A percentile compares a stretch with the other conserved stretches of the same genome.
Conservation (phyloP, 176 grass and related monocot species). For the Miscanthus lutarioriparius region DNA sequence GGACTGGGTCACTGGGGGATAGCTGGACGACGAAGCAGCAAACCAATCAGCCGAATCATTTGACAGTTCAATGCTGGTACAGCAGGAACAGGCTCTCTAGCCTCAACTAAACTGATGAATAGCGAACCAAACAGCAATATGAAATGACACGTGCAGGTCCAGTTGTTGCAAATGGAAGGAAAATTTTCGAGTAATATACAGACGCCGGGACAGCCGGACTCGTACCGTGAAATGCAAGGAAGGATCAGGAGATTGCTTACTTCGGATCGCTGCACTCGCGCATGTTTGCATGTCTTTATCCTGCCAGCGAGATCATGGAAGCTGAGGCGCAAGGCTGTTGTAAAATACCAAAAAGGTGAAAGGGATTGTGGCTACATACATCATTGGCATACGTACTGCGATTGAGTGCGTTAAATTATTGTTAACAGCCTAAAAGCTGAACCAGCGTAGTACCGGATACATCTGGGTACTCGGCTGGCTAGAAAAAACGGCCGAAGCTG, state of each 20-base stretch:
- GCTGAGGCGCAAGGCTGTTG: slow-evolving; percentile 8
- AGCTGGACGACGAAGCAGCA: neutral
- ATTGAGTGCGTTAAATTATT: neutral
- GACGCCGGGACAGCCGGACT: neutral
- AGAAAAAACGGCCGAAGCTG: too few species aligned
- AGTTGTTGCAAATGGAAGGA: neutral
- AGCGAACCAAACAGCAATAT: neutral
- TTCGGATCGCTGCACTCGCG: slow-evolving; percentile 25
- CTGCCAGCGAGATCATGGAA: neutral
- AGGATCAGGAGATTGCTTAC: slow-evolving; percentile 35
- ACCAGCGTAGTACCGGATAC: neutral
- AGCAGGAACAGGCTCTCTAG: neutral
- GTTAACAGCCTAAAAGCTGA: neutral
- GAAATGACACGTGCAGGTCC: neutral
- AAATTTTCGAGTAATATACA: neutral
- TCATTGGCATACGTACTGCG: slow-evolving; percentile 5
- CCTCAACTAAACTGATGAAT: too few species aligned
- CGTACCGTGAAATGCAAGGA: slow-evolving; percentile 41
- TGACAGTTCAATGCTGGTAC: neutral
- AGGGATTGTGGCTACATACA: neutral
- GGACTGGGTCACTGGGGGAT: neutral
- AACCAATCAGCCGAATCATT: neutral
- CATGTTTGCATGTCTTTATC: slow-evolving; percentile 23
- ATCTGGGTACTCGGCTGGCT: neutral
- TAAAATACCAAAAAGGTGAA: neutral